phyloP scores from a whole-genome alignment of 768 basidiomycete genomes.

The Chiua virens region DNA sequence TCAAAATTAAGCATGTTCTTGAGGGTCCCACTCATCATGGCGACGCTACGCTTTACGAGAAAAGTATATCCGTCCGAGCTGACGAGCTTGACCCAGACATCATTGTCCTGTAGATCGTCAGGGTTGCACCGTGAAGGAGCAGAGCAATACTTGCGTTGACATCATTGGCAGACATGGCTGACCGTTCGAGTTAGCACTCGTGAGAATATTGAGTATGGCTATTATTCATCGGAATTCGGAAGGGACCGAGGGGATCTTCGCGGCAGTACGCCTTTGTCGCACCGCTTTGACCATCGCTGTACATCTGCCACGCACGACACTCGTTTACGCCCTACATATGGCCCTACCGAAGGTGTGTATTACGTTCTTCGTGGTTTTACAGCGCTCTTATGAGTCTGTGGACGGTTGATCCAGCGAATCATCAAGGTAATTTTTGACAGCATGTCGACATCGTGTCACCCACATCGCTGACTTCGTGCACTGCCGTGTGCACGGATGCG shows the following conservation, averaged over 20 bases:
- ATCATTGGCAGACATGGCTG: constrained; percentile 19
- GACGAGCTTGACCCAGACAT: constrained; percentile 74
- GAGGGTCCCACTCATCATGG: constrained; percentile 77
- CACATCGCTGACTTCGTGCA: constrained; percentile 20
- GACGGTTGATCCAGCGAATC: constrained; percentile 41
- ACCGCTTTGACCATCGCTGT: constrained; percentile 12
- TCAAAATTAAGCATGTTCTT: constrained; percentile 75
- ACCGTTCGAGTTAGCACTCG: constrained; percentile 1
- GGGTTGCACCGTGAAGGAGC: not conserved
- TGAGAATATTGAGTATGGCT: constrained; percentile 15
- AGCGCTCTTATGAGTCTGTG: constrained; percentile 4
- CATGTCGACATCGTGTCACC: constrained; percentile 17
- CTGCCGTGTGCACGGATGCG: constrained; percentile 5
- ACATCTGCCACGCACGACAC: constrained; percentile 14
- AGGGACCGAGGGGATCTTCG: not conserved
- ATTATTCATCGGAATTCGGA: constrained; percentile 18
- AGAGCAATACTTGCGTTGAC: constrained; percentile 16
- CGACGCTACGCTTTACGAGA: constrained; percentile 73
- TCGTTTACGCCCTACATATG: constrained; percentile 26
- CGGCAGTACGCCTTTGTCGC: constrained; percentile 4
- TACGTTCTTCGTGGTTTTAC: not conserved
- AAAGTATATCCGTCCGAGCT: constrained; percentile 82
- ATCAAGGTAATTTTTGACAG: constrained; percentile 42
- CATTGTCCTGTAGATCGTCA: constrained; percentile 17
- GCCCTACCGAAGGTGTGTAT: constrained; percentile 36